Base-by-base conservation (phyloP, 441 rosid genomes). In the Pelargonium citronellum region DNA sequence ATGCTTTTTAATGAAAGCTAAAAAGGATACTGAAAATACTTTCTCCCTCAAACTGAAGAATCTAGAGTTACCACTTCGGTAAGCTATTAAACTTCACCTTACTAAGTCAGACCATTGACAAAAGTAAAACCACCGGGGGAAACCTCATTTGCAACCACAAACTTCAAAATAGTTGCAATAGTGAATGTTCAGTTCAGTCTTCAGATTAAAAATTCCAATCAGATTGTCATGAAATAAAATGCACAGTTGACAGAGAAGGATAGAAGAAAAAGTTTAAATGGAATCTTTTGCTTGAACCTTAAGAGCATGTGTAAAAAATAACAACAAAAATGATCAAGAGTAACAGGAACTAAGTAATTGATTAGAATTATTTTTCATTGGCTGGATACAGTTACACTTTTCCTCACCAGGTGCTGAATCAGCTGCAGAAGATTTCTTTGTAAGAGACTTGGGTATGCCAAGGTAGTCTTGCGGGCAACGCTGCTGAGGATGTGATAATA, bases 401-500 rank as follows among this genome's bases (percentile, higher is more conserved):
- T 92, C 63, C n/a, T 86, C 88, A 30, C 73, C 78, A 62, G 75
- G 86, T 9, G 75, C 63, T 1, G 90, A 68, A 30, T 90, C 96
- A 63, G 77, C 58, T 27, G 78, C 74, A 51, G 82, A 74, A 2
- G 83, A 65, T 72, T 88, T 91, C 86, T 89, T 94, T 22, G 75
- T 60, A 27, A 89, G 89, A 64, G 92, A 82, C 83, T 79, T 90
- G 69, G 98, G 98, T 73, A 87, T 78, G 77, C 86, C 95, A 8
- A 87, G 60, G 73, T 80, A 84, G 3, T 94, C 96, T 77, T 90
- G 97, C 7, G 87, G 44, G 75, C 91, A 84, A 27, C 97, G 90
- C 67, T 94, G 98, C 68, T 94, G 98, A 70, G 96, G 97, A 72
- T 94, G 97, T 0, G 87, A 72, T 71, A 94, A 73, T 72, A 91